These are phyloP conservation scores for Salpingoeca rosetta DNA, from an alignment of 78 protist genomes.

Conservation along the genomic window DNA sequence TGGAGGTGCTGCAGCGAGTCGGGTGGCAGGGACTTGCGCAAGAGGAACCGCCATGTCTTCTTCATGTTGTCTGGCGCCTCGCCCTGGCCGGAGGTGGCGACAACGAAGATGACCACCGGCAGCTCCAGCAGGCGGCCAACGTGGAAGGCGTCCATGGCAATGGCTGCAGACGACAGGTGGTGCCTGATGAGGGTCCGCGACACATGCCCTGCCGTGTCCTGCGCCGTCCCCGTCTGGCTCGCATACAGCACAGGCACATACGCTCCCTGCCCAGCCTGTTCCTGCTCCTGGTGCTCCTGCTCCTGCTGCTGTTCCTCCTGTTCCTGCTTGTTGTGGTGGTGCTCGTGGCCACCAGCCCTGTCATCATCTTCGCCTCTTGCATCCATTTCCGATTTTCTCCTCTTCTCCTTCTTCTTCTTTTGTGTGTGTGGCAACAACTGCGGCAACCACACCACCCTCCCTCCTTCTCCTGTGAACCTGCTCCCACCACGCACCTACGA, in stretches of 20 bases:
- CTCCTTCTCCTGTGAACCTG: too few species aligned
- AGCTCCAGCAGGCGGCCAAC: background rate
- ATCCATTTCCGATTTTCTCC: too few species aligned
- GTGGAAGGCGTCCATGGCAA: conserved; percentile 14
- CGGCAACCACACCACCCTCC: too few species aligned
- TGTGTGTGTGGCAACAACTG: too few species aligned
- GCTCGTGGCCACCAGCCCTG: too few species aligned
- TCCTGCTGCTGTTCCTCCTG: too few species aligned
- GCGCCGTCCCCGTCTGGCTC: conserved; percentile 48
- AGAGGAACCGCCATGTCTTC: conserved; percentile 31
- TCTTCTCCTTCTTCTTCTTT: too few species aligned
- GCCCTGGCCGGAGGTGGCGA: conserved; percentile 46
- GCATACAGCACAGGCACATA: conserved; percentile 41
- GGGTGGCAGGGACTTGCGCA: conserved; percentile 5
- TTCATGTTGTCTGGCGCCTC: conserved; percentile 33
- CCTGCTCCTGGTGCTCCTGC: too few species aligned
- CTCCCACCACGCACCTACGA: too few species aligned
- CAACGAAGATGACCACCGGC: conserved; percentile 8
- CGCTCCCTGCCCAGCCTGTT: too few species aligned
- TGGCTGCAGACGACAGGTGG: background rate
- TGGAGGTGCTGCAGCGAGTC: conserved; percentile 3
- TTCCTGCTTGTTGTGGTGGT: too few species aligned
- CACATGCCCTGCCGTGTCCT: conserved; percentile 44
- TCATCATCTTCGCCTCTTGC: too few species aligned
- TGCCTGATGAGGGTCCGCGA: conserved; percentile 24